Percentiles rank a stretch among this genome's conserved stretches.
phyloP scores from a whole-genome alignment of 1,139 yeast species.

The Meyerozyma sp. region DNA sequence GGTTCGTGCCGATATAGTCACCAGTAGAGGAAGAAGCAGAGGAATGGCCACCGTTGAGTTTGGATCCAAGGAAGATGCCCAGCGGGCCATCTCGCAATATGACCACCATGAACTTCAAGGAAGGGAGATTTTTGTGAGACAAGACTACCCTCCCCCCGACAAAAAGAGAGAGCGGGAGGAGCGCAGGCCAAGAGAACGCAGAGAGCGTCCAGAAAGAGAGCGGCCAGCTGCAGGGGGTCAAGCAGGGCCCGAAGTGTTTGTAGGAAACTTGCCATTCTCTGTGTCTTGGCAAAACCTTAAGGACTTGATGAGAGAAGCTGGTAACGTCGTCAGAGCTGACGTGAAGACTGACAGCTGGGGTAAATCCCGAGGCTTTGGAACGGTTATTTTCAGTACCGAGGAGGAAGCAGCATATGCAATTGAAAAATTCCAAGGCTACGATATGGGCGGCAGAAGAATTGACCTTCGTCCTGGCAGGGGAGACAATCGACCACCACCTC shows the following conservation, averaged over 20 bases:
- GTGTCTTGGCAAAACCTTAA: conserved; percentile 81
- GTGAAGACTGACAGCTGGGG: conserved; percentile 66
- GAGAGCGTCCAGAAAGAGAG: conserved; percentile 12
- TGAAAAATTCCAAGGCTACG: conserved; percentile 59
- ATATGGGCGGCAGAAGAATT: conserved; percentile 61
- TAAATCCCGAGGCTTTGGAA: conserved; percentile 82
- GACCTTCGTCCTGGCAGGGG: conserved; percentile 65
- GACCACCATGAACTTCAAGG: conserved; percentile 68
- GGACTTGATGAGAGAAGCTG: conserved; percentile 75
- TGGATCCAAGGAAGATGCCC: conserved; percentile 60
- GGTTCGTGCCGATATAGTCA: conserved; percentile 80
- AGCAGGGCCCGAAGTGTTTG: conserved; percentile 55
- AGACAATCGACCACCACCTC: conserved; percentile 10
- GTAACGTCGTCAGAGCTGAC: conserved; percentile 77
- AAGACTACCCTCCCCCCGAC: conserved; percentile 75
- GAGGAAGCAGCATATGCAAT: conserved; percentile 63
- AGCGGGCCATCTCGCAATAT: conserved; percentile 64
- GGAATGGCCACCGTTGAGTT: conserved; percentile 96
- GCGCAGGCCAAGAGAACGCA: conserved; percentile 5
- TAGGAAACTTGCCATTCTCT: conserved; percentile 78
- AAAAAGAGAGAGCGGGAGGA: conserved; percentile 20
- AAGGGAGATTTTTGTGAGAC: conserved; percentile 86
- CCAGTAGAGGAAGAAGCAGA: conserved; percentile 77
- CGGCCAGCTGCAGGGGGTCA: conserved; percentile 26
- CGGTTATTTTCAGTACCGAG: conserved; percentile 54